A percentile compares a stretch with the other conserved stretches of the same genome.
Evolutionary conservation across 768 basidiomycete genomes (phyloP).

Genomic region (Xerocomellus intermedius): DNA sequence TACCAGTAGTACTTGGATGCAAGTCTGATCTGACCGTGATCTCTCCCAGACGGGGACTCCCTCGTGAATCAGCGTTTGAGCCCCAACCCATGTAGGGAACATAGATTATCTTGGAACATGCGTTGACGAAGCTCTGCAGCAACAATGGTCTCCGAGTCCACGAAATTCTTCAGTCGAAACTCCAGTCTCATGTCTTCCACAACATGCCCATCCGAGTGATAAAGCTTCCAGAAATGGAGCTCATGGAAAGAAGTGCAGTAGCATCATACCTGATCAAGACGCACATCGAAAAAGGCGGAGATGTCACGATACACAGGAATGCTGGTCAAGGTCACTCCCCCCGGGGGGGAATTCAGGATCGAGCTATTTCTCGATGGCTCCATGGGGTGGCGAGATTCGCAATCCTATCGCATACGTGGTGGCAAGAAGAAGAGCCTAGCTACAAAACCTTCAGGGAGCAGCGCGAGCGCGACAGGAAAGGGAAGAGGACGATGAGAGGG

Average conservation of each 20-base stretch:
- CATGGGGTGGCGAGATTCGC: background rate
- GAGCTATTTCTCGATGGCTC: background rate
- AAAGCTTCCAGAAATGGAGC: background rate
- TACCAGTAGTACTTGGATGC: background rate
- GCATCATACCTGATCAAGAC: background rate
- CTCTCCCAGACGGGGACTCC: background rate
- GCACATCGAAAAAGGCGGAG: background rate
- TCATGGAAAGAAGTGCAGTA: background rate
- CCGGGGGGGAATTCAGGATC: background rate
- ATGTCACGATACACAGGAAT: too few species aligned
- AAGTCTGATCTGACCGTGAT: background rate
- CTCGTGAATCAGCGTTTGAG: background rate
- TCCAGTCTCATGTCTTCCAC: background rate
- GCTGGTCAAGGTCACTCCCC: too few species aligned
- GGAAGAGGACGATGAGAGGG: background rate
- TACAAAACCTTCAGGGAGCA: background rate
- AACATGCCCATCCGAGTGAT: background rate
- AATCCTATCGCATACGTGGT: background rate
- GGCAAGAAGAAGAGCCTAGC: background rate
- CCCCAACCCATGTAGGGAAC: background rate
- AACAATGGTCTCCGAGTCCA: background rate
- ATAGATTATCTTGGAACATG: background rate
- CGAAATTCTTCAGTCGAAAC: background rate
- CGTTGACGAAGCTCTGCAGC: background rate
- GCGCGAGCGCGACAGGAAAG: background rate